Evolutionary conservation across 257 asterid genomes (phyloP).

Genomic region (Fraxinus pennsylvanica): DNA sequence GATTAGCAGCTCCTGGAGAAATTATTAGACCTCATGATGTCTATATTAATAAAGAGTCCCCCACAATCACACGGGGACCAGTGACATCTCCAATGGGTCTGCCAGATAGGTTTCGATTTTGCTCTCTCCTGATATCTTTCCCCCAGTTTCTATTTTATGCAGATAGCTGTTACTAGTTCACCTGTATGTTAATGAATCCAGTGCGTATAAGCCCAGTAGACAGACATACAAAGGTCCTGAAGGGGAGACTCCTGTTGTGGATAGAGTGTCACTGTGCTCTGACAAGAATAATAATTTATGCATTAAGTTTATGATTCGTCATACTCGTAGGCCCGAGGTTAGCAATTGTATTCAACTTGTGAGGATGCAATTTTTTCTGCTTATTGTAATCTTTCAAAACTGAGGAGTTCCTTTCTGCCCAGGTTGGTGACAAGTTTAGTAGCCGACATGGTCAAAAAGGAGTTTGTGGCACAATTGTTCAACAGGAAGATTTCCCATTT

Average conservation of each 20-base stretch:
- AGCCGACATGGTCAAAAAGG: constrained; percentile 99
- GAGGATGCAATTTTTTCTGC: constrained; percentile 3
- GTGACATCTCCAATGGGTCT: constrained; percentile 30
- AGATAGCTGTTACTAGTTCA: constrained; percentile 14
- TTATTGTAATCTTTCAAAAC: constrained; percentile 9
- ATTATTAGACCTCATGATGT: constrained; percentile 65
- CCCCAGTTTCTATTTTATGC: constrained; percentile 10
- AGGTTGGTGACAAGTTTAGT: constrained; percentile 98
- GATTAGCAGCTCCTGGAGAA: constrained; percentile 95
- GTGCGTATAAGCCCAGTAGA: constrained; percentile 57
- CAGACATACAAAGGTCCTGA: constrained; percentile 72
- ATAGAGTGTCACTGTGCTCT: constrained; percentile 75
- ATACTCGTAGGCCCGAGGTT: constrained; percentile 99
- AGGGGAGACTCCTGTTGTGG: constrained; percentile 79
- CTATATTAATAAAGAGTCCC: constrained; percentile 75
- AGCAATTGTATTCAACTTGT: constrained; percentile 21
- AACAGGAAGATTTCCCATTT: constrained; percentile 94
- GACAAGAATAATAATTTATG: constrained; percentile 63
- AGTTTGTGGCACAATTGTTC: constrained; percentile 92
- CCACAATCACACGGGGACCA: constrained; percentile 45
- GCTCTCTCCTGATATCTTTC: constrained; percentile 12
- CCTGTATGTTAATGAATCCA: constrained; percentile 32
- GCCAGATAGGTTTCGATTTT: constrained; percentile 56
- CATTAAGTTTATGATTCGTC: constrained; percentile 84
- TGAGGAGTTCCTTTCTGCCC: constrained; percentile 13